Conservation (phyloP, 148 eudicot species). For the Cornus suecica region DNA sequence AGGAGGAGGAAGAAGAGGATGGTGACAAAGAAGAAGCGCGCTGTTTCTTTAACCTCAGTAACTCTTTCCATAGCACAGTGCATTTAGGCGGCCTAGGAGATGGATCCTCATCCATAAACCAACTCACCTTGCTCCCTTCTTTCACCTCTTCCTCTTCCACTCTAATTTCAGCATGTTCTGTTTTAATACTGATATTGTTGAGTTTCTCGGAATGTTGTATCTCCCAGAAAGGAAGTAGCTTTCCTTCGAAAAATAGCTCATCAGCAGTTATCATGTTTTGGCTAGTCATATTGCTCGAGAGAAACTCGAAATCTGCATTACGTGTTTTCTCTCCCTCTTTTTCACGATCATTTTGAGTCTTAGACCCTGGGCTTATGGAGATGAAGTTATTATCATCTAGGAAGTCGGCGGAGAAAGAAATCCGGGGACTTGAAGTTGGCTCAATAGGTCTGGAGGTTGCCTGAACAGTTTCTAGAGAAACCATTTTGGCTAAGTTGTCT, state of each 20-base stretch:
- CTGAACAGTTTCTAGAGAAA: slow-evolving; percentile 49
- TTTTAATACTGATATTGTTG: slow-evolving; percentile 37
- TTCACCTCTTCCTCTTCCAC: slow-evolving; percentile 5
- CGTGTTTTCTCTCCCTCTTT: slow-evolving; percentile 18
- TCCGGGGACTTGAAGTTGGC: slow-evolving; percentile 45
- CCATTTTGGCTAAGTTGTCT: slow-evolving; percentile 31
- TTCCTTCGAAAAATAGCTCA: slow-evolving; percentile 76
- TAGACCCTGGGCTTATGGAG: slow-evolving; percentile 55
- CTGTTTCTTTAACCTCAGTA: slow-evolving; percentile 61
- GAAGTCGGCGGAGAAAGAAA: slow-evolving; percentile 78
- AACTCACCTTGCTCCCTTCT: slow-evolving; percentile 32
- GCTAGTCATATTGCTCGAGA: slow-evolving; percentile 39
- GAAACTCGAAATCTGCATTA: slow-evolving; percentile 58
- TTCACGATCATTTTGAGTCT: slow-evolving; percentile 24
- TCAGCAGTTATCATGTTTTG: slow-evolving; percentile 67
- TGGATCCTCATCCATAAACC: slow-evolving; percentile 77
- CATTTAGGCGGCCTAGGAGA: slow-evolving; percentile 95
- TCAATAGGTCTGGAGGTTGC: slow-evolving; percentile 25
- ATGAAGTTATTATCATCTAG: slow-evolving; percentile 65
- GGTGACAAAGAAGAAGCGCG: slow-evolving; percentile 40
- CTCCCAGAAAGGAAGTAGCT: slow-evolving; percentile 68
- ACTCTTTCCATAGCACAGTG: slow-evolving; percentile 92
- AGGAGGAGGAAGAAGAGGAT: slow-evolving; percentile 62
- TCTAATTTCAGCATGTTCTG: slow-evolving; percentile 8
- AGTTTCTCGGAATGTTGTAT: slow-evolving; percentile 53